Conservation (phyloP, 2,329 filamentous ascomycete species). For the Albifimbria verrucaria region DNA sequence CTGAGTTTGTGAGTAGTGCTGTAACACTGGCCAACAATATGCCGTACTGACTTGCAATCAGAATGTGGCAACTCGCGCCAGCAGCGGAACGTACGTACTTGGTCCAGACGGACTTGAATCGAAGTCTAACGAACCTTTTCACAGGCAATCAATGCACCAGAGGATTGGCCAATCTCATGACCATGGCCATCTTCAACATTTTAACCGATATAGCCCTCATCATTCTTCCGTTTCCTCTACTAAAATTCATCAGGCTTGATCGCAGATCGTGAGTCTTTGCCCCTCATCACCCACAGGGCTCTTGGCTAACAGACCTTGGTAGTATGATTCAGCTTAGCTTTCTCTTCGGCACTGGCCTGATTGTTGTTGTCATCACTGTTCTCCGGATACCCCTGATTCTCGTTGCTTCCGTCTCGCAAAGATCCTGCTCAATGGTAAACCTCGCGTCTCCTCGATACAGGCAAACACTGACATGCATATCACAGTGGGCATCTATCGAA, state of each 20-base stretch:
- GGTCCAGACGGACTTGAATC: background rate
- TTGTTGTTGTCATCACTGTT: constrained; percentile 25
- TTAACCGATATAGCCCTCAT: constrained; percentile 25
- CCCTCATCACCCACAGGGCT: background rate
- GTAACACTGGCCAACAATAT: background rate
- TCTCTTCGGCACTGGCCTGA: constrained; percentile 22
- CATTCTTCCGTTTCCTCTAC: constrained; percentile 25
- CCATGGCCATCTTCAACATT: constrained; percentile 27
- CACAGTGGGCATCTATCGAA: constrained; percentile 28
- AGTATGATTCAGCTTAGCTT: constrained; percentile 18
- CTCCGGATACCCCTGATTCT: constrained; percentile 26
- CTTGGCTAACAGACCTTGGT: background rate
- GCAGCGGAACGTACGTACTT: background rate
- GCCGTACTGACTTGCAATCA: constrained; percentile 3
- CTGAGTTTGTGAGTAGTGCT: constrained; percentile 13
- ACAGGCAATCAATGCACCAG: constrained; percentile 15
- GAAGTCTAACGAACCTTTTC: background rate
- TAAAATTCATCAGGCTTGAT: constrained; percentile 18
- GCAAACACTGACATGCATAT: background rate
- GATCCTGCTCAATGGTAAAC: constrained; percentile 23
- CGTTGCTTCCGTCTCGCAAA: constrained; percentile 22
- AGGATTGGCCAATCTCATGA: constrained; percentile 22
- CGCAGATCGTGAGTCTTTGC: constrained; percentile 10
- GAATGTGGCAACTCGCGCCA: constrained; percentile 13
- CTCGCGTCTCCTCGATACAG: background rate